These are phyloP conservation scores for Coelastrella sp. DNA, from an alignment of 139 green algal genomes.

Conservation along the genomic window DNA sequence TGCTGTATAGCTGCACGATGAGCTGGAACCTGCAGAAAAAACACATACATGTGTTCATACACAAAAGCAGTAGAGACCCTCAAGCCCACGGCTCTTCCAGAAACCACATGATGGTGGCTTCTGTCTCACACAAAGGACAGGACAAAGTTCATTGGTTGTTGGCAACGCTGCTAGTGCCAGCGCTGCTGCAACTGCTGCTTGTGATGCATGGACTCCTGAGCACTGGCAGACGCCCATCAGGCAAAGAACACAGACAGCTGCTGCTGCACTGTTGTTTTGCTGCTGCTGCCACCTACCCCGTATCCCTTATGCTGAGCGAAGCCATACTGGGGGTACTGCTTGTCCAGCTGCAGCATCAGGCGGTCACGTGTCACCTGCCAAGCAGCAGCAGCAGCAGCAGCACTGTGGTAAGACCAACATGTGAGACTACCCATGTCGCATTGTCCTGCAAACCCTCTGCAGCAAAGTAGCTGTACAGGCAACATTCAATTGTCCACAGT, in stretches of 20 bases:
- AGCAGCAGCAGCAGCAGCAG: slow-evolving; percentile 26
- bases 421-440: background rate
- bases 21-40: slow-evolving; percentile 70
- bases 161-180: background rate
- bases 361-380: slow-evolving; percentile 85
- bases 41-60: background rate
- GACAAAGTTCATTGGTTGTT: background rate
- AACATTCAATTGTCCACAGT: no score
- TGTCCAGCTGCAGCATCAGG: slow-evolving; percentile 86
- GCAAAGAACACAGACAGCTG: no score
- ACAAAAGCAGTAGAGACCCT: background rate
- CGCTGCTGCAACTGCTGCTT: background rate
- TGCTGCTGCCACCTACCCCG: background rate
- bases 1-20: slow-evolving; percentile 82
- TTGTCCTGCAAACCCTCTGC: background rate
- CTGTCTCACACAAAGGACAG: background rate
- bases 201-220: background rate
- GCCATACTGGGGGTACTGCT: slow-evolving; percentile 77
- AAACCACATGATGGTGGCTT: background rate
- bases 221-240: no score
- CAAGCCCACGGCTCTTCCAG: background rate
- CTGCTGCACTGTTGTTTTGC: no score
- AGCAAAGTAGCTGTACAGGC: no score
- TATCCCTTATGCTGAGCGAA: slow-evolving; percentile 76
- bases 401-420: background rate